Evolutionary conservation across 2,329 filamentous ascomycete species (phyloP).

Genomic region (Botryosphaeria dothidea): DNA sequence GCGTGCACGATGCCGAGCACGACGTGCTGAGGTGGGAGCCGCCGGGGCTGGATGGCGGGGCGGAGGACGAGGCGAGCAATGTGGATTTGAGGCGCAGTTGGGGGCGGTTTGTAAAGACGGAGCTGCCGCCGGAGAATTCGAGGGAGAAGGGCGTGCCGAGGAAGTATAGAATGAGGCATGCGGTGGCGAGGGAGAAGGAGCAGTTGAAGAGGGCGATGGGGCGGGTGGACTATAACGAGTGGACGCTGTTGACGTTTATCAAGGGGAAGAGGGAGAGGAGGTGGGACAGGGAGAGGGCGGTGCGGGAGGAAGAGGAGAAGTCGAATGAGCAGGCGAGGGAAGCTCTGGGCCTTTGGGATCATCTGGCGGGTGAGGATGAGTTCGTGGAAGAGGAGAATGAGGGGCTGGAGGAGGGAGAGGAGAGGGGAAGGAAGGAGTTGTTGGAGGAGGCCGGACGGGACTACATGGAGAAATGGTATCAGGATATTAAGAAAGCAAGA

Average conservation of each 20-base stretch:
- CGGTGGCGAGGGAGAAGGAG: background rate
- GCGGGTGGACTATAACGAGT: background rate
- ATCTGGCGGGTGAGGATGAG: background rate
- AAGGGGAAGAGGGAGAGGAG: background rate
- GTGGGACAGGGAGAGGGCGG: background rate
- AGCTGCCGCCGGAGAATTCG: background rate
- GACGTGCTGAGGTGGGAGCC: background rate
- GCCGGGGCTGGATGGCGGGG: background rate
- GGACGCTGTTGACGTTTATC: background rate
- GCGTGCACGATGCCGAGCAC: background rate
- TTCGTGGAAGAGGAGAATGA: background rate
- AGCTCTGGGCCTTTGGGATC: background rate
- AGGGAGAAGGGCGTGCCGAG: background rate
- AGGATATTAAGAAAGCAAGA: too few species aligned
- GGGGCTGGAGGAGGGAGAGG: background rate
- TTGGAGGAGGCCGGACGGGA: too few species aligned
- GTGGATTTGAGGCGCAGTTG: background rate
- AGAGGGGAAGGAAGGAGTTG: background rate
- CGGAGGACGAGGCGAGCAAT: background rate
- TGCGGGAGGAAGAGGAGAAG: background rate
- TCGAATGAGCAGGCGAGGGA: background rate
- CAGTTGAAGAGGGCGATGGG: slow-evolving; percentile 1
- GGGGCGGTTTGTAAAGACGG: background rate
- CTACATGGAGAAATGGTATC: too few species aligned
- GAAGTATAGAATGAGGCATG: background rate